phyloP scores from a whole-genome alignment of 495 filamentous ascomycete genomes.

The Aspergillus baeticus region DNA sequence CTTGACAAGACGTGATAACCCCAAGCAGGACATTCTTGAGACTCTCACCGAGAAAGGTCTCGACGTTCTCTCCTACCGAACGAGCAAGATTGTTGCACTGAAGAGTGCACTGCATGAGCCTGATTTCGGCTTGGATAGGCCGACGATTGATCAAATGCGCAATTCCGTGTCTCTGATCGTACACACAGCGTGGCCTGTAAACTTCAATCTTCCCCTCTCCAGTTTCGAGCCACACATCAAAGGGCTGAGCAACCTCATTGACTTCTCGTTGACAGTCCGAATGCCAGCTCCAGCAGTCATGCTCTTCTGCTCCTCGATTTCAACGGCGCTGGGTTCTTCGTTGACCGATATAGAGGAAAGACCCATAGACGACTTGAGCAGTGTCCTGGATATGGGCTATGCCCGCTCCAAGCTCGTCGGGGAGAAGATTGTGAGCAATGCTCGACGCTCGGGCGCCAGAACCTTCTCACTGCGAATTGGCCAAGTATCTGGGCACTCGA shows the following conservation, averaged over 20 bases:
- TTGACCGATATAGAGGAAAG: constrained; percentile 39
- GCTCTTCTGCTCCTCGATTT: constrained; percentile 53
- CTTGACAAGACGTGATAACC: constrained; percentile 42
- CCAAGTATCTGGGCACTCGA: constrained; percentile 56
- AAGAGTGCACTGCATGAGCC: constrained; percentile 37
- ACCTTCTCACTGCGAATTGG: constrained; percentile 56
- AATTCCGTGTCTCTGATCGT: constrained; percentile 48
- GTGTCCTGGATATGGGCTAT: constrained; percentile 54
- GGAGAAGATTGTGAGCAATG: constrained; percentile 48
- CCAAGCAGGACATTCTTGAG: constrained; percentile 25
- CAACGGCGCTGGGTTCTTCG: constrained; percentile 40
- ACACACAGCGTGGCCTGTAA: constrained; percentile 59
- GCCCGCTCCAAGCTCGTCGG: constrained; percentile 56
- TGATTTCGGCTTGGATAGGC: constrained; percentile 41
- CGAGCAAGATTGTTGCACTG: constrained; percentile 38
- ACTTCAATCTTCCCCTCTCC: constrained; percentile 48
- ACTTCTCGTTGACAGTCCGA: constrained; percentile 49
- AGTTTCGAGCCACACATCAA: constrained; percentile 46
- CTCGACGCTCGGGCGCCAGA: constrained; percentile 34
- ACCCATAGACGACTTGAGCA: constrained; percentile 34
- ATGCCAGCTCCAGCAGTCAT: constrained; percentile 43
- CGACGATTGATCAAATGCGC: constrained; percentile 33
- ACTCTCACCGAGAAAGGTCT: constrained; percentile 39
- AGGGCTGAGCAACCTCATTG: constrained; percentile 52
- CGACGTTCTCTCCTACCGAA: constrained; percentile 18